phyloP scores from a whole-genome alignment of 495 filamentous ascomycete genomes.

The Podospora pseudoanserina region DNA sequence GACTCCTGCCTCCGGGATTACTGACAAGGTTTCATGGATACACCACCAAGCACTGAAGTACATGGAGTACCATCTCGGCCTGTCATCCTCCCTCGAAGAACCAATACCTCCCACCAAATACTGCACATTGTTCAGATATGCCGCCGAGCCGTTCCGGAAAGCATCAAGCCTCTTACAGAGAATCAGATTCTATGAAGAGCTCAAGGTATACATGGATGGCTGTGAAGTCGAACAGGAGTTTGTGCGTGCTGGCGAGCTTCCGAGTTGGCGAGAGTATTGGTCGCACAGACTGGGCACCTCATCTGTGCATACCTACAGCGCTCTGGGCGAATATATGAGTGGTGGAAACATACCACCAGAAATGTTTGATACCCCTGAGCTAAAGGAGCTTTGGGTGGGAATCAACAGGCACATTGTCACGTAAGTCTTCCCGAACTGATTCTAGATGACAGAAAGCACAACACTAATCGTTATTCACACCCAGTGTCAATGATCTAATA shows the following conservation, averaged over 20 bases:
- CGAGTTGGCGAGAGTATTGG: conserved; percentile 30
- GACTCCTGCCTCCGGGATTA: not conserved
- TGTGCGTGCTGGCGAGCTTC: conserved; percentile 22
- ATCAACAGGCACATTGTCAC: conserved; percentile 23
- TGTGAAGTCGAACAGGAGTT: conserved; percentile 29
- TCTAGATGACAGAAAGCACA: not conserved
- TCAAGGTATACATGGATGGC: conserved; percentile 31
- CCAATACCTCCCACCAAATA: conserved; percentile 20
- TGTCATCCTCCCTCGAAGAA: not conserved
- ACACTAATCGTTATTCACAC: conserved; percentile 10
- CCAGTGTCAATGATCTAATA: conserved; percentile 32
- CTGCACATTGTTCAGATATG: conserved; percentile 20
- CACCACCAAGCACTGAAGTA: conserved; percentile 23
- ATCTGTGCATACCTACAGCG: conserved; percentile 27
- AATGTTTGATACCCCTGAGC: conserved; percentile 22
- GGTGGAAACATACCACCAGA: conserved; percentile 12
- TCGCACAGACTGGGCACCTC: conserved; percentile 30
- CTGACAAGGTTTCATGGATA: conserved; percentile 8
- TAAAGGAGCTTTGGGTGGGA: conserved; percentile 29
- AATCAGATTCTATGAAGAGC: conserved; percentile 25
- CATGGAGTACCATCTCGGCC: conserved; percentile 18
- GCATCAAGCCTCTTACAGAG: conserved; percentile 18
- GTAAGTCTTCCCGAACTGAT: not conserved
- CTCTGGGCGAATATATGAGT: conserved; percentile 31
- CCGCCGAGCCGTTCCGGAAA: not conserved